Percentiles rank a stretch among this genome's conserved stretches.
Evolutionary conservation across 495 filamentous ascomycete species (phyloP).

Genomic region (Astrocystis sublimbata): DNA sequence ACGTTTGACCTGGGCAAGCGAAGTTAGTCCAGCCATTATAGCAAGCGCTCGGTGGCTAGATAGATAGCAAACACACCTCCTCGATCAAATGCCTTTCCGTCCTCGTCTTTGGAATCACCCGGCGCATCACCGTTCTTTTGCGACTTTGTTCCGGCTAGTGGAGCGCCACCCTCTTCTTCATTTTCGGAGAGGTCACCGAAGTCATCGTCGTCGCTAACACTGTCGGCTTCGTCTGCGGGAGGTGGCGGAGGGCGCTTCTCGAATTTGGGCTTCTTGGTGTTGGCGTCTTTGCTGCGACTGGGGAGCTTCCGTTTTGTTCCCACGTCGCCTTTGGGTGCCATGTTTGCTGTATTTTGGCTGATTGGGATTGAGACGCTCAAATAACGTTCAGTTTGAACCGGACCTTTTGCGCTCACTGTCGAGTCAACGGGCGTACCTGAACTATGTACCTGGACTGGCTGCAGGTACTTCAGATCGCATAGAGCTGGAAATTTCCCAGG

Average conservation of each 20-base stretch:
- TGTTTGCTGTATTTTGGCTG: conserved; percentile 16
- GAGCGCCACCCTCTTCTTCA: conserved; percentile 38
- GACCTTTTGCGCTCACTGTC: conserved; percentile 10
- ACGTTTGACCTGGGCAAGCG: conserved; percentile 46
- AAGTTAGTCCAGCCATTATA: conserved; percentile 17
- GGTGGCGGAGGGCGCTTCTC: conserved; percentile 32
- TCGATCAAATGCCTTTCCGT: conserved; percentile 34
- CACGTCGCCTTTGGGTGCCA: conserved; percentile 32
- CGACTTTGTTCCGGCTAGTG: conserved; percentile 14
- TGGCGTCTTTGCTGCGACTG: conserved; percentile 37
- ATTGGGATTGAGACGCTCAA: neutral
- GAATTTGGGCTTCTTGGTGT: conserved; percentile 51
- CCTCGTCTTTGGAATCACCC: conserved; percentile 3
- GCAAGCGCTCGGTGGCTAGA: neutral
- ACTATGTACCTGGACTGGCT: no score
- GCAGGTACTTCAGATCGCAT: no score
- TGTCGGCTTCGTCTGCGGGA: conserved; percentile 24
- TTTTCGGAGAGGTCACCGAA: conserved; percentile 38
- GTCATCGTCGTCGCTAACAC: conserved; percentile 37
- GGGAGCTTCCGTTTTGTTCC: conserved; percentile 45
- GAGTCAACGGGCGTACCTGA: neutral
- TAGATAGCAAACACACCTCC: conserved; percentile 28
- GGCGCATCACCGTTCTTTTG: conserved; percentile 22
- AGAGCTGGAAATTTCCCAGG: conserved; percentile 17
- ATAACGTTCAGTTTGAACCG: neutral